Evolutionary conservation across 2,329 filamentous ascomycete species (phyloP).

Genomic region (Aspergillus pseudoviridinutans): DNA sequence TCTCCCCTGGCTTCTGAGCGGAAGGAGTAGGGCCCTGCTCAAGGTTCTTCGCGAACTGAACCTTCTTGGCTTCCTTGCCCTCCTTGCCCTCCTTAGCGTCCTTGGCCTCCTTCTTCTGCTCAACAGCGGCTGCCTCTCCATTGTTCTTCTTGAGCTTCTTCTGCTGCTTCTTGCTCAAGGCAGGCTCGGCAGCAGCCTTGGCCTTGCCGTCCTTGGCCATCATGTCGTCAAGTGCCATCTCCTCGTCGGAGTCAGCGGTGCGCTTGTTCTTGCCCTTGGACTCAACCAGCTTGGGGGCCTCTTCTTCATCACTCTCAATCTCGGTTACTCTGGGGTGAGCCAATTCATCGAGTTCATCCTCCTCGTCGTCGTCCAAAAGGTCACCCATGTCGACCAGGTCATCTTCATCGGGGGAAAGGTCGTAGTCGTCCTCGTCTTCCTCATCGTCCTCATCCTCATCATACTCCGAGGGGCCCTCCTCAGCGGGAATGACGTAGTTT

Average conservation of each 20-base stretch:
- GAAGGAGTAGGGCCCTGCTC: slow-evolving; percentile 90
- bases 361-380: slow-evolving; percentile 47
- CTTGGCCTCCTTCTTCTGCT: slow-evolving; percentile 55
- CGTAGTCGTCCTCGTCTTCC: slow-evolving; percentile 69
- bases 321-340: slow-evolving; percentile 79
- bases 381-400: slow-evolving; percentile 61
- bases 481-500: slow-evolving; percentile 80
- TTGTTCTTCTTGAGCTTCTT: slow-evolving; percentile 99
- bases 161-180: slow-evolving; percentile 91
- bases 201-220: slow-evolving; percentile 68
- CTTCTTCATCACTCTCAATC: slow-evolving; percentile 73
- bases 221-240: slow-evolving; percentile 68
- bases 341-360: slow-evolving; percentile 75
- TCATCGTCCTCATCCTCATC: slow-evolving; percentile 57
- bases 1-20: slow-evolving; percentile 46
- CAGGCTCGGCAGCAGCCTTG: slow-evolving; percentile 56
- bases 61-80: slow-evolving; percentile 78
- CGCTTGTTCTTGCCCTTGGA: slow-evolving; percentile 85
- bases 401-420: slow-evolving; percentile 74
- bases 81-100: slow-evolving; percentile 45
- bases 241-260: slow-evolving; percentile 63
- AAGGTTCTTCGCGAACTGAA: slow-evolving; percentile 98
- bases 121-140: slow-evolving; percentile 68
- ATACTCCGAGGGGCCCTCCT: slow-evolving; percentile 44
- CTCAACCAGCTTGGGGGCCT: slow-evolving; percentile 50